Percentiles rank a stretch among this genome's conserved stretches.
Conservation (phyloP, 176 grass and related monocot genomes). For the Oryza glaberrima region DNA sequence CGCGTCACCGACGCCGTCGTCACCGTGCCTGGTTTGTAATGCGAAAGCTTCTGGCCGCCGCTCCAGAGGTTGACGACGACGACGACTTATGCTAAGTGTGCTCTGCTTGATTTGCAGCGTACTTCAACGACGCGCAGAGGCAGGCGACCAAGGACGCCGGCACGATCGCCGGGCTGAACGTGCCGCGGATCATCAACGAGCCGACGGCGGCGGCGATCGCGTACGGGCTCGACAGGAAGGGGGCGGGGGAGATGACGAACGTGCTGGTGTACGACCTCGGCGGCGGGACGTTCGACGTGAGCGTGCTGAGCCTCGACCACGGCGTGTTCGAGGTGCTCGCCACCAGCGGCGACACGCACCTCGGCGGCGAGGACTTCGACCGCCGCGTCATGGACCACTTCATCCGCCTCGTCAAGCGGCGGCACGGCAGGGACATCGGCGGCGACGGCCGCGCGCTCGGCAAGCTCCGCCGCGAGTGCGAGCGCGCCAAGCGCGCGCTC, state of each 20-base stretch:
- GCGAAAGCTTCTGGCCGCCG: too few species aligned
- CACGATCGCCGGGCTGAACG: constrained; percentile 41
- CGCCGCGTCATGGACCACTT: constrained; percentile 7
- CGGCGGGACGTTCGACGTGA: constrained; percentile 51
- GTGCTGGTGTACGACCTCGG: constrained; percentile 51
- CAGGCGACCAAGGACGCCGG: constrained; percentile 30
- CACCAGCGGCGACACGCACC: constrained; percentile 41
- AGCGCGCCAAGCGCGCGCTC: not conserved
- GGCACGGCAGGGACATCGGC: not conserved
- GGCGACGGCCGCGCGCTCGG: constrained; percentile 1
- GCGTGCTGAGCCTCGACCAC: constrained; percentile 44
- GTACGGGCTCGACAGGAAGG: constrained; percentile 40
- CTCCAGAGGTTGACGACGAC: too few species aligned
- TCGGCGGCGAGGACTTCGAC: constrained; percentile 32
- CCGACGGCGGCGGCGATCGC: constrained; percentile 46
- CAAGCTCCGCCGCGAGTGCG: constrained; percentile 17
- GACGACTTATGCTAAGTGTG: too few species aligned
- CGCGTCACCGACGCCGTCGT: not conserved
- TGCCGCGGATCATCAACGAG: constrained; percentile 40
- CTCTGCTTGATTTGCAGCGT: not conserved
- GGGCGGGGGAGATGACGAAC: constrained; percentile 26
- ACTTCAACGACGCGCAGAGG: constrained; percentile 23
- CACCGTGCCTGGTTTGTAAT: not conserved
- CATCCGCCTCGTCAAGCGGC: constrained; percentile 3
- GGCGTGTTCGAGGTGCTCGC: constrained; percentile 45